Evolutionary conservation across 768 basidiomycete genomes (phyloP).

Genomic region (Mycena galopus): DNA sequence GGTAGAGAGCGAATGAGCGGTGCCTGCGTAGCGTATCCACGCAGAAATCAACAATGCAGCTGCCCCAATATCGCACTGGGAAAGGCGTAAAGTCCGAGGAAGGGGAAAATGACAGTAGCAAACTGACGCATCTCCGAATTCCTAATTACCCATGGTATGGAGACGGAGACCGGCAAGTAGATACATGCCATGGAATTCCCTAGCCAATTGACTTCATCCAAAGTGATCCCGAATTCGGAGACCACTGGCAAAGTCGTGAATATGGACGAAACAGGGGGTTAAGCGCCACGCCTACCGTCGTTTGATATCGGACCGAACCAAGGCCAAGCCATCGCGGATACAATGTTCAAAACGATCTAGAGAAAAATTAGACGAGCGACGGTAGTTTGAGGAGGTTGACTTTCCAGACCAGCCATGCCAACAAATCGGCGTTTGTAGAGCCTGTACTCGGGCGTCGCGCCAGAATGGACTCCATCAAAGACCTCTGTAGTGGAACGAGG

Average conservation of each 20-base stretch:
- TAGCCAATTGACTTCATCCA: constrained; percentile 87
- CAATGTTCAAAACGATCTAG: constrained; percentile 73
- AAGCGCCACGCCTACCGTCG: constrained; percentile 58
- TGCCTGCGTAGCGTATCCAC: constrained; percentile 87
- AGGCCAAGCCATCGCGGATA: constrained; percentile 76
- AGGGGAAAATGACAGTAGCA: background rate
- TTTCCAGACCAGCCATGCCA: constrained; percentile 73
- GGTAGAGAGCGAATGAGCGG: constrained; percentile 63
- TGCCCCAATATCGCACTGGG: constrained; percentile 73
- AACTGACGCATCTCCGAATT: constrained; percentile 71
- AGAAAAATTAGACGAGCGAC: background rate
- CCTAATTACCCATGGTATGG: constrained; percentile 75
- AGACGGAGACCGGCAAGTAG: constrained; percentile 72
- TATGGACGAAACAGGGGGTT: background rate
- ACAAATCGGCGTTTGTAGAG: constrained; percentile 79
- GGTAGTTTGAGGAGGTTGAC: constrained; percentile 33
- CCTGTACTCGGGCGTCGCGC: constrained; percentile 64
- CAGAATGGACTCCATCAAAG: too few species aligned
- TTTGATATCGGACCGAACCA: constrained; percentile 91
- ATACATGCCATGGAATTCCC: constrained; percentile 76
- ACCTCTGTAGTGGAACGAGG: too few species aligned
- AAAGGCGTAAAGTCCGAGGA: background rate
- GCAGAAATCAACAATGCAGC: constrained; percentile 69
- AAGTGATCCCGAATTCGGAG: constrained; percentile 72
- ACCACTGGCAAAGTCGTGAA: constrained; percentile 56